These are phyloP conservation scores for Talaromyces atroroseus DNA, from an alignment of 2,329 filamentous ascomycete species.

Conservation along the genomic window DNA sequence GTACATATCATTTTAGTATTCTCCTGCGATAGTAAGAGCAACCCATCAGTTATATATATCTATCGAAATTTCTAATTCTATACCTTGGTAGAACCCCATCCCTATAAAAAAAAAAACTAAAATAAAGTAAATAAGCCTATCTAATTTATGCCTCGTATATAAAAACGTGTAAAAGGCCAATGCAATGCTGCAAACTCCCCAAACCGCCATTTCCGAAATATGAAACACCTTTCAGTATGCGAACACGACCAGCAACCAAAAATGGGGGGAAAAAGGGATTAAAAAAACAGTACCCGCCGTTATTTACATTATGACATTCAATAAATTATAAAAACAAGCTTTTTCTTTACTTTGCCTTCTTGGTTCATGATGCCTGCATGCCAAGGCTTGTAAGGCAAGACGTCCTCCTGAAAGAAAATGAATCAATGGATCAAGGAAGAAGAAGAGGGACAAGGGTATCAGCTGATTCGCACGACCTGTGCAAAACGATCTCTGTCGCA, in stretches of 20 bases:
- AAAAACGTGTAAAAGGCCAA: background rate
- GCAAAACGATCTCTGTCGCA: slow-evolving; percentile 1
- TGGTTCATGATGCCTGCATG: slow-evolving; percentile 1
- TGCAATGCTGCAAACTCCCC: slow-evolving; percentile 4
- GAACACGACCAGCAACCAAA: background rate
- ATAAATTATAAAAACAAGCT: background rate
- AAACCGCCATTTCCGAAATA: slow-evolving; percentile 7
- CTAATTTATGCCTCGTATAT: slow-evolving; percentile 5
- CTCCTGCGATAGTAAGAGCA: background rate
- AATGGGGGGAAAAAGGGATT: background rate
- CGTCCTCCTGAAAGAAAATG: background rate
- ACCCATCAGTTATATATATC: background rate
- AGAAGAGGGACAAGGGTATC: slow-evolving; percentile 5
- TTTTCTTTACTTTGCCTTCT: background rate
- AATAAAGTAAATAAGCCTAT: background rate
- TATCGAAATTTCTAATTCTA: background rate
- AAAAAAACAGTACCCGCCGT: background rate
- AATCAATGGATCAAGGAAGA: background rate
- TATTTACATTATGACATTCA: background rate
- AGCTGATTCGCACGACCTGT: slow-evolving; percentile 3
- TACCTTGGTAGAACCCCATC: background rate
- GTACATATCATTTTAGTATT: background rate
- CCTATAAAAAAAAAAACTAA: background rate
- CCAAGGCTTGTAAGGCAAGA: background rate
- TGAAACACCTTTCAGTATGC: slow-evolving; percentile 10